These are phyloP conservation scores for Ogataea dorogensis DNA, from an alignment of 805 yeast genomes.

Conservation along the genomic window DNA sequence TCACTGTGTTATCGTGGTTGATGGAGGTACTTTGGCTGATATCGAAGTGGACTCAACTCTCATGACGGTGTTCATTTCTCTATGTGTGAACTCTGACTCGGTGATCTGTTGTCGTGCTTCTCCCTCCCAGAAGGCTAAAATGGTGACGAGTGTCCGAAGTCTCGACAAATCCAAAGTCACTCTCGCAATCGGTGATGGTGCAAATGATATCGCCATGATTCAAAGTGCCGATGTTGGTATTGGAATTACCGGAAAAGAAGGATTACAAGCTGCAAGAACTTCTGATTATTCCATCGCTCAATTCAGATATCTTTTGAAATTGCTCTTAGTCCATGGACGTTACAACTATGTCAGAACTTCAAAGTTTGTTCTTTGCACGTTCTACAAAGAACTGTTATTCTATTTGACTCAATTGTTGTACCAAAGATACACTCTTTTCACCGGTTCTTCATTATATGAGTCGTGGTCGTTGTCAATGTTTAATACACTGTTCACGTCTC, in stretches of 20 bases:
- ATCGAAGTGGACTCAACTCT: constrained; percentile 73
- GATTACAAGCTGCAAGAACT: constrained; percentile 92
- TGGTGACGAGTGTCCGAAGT: constrained; percentile 81
- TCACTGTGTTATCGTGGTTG: constrained; percentile 91
- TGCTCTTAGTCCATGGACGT: constrained; percentile 90
- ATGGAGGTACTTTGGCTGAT: constrained; percentile 79
- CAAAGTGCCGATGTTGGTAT: constrained; percentile 98
- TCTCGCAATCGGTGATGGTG: constrained; percentile 97
- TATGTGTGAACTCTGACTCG: constrained; percentile 85
- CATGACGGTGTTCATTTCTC: constrained; percentile 74
- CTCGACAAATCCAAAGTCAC: constrained; percentile 71
- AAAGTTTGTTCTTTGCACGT: constrained; percentile 88
- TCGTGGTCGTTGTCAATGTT: constrained; percentile 97
- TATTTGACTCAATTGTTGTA: constrained; percentile 85
- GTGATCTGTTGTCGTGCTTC: constrained; percentile 95
- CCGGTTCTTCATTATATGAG: constrained; percentile 92
- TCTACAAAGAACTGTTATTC: constrained; percentile 89
- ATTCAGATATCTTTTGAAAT: constrained; percentile 77
- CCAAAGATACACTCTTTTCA: constrained; percentile 82
- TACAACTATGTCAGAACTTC: constrained; percentile 92
- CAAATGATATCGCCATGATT: constrained; percentile 98
- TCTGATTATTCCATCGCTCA: constrained; percentile 96
- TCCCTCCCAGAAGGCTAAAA: constrained; percentile 91
- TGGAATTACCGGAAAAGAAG: constrained; percentile 97
- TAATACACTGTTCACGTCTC: constrained; percentile 90